Evolutionary conservation across 257 asterid genomes (phyloP).

Genomic region (Nicotiana benthamiana): DNA sequence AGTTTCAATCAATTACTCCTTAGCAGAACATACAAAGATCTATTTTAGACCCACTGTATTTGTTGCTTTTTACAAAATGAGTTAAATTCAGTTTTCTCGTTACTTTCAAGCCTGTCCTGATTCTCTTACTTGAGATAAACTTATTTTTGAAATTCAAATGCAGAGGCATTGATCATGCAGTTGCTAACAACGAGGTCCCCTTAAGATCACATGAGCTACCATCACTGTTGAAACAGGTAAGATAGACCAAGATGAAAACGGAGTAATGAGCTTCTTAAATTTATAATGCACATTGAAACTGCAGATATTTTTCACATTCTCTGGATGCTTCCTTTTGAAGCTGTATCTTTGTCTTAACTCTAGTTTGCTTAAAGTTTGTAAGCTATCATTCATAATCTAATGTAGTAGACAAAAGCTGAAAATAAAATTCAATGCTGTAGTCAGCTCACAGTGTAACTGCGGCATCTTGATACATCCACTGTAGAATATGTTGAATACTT

Average conservation of each 20-base stretch:
- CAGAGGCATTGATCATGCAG: constrained; percentile 21
- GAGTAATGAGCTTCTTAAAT: neutral
- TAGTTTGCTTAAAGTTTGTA: neutral
- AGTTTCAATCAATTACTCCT: neutral
- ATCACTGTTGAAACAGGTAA: constrained; percentile 6
- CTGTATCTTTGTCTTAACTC: neutral
- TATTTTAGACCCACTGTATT: neutral
- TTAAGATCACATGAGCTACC: constrained; percentile 8
- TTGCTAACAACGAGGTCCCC: constrained; percentile 19
- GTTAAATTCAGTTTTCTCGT: neutral
- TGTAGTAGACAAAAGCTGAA: neutral
- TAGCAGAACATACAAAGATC: neutral
- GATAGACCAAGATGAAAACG: neutral
- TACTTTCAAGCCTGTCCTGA: neutral
- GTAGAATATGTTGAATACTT: neutral
- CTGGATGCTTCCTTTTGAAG: neutral
- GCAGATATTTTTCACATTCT: neutral
- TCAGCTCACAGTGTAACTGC: neutral
- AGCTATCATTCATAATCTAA: neutral
- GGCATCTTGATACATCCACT: neutral
- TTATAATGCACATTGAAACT: neutral
- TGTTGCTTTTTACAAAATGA: neutral
- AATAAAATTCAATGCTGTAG: neutral
- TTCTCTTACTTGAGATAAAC: neutral
- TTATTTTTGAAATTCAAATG: neutral